A percentile compares a stretch with the other conserved stretches of the same genome.
phyloP scores from a whole-genome alignment of 768 basidiomycete genomes.

The Trichaptum fuscoviolaceum region DNA sequence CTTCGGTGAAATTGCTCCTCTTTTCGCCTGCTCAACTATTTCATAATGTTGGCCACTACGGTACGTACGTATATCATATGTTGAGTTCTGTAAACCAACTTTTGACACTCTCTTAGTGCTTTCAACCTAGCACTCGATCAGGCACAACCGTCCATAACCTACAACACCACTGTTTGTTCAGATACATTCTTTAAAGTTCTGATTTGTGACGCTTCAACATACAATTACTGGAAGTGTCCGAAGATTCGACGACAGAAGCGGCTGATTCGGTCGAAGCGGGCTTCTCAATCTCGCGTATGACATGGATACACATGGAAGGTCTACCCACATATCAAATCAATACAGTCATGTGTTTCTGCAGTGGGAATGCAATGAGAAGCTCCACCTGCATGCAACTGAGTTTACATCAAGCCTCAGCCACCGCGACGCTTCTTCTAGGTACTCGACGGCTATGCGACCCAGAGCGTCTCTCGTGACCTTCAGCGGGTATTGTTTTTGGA shows the following conservation, averaged over 20 bases:
- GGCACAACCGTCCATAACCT: neutral
- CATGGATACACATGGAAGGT: neutral
- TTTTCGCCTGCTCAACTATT: no score
- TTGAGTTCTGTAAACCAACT: no score
- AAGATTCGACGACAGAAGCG: neutral
- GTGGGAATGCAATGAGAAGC: neutral
- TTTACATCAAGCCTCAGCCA: neutral
- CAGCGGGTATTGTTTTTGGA: neutral
- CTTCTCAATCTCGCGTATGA: neutral
- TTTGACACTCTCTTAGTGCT: no score
- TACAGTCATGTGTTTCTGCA: neutral
- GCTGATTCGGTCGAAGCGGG: neutral
- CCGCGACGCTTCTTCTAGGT: neutral
- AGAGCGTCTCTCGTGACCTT: neutral
- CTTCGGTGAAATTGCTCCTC: no score
- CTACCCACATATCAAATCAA: neutral
- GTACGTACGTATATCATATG: no score
- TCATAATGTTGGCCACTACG: no score
- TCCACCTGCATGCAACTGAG: neutral
- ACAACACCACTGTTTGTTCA: neutral
- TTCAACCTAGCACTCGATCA: no score
- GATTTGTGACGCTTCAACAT: neutral
- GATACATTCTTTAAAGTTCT: neutral
- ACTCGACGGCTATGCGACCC: neutral
- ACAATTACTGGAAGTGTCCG: neutral